Evolutionary conservation across 306 rosid genomes (phyloP).

Genomic region (cucumber (Cucumis sativus)): DNA sequence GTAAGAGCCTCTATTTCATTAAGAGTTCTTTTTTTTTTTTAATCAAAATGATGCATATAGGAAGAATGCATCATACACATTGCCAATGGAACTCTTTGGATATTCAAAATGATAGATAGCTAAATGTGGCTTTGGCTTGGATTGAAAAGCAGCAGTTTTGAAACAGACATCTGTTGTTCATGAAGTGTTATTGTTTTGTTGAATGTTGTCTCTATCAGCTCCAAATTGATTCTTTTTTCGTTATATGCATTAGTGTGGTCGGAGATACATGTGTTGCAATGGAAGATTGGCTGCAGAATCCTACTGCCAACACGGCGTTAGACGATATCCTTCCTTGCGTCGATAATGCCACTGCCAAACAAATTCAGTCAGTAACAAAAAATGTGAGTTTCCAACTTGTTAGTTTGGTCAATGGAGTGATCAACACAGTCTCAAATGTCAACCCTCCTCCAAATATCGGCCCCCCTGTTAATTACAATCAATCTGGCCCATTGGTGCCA

Average conservation of each 20-base stretch:
- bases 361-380: neutral
- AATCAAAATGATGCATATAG: neutral
- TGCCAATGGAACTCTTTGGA: neutral
- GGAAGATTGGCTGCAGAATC: slow-evolving; percentile 75
- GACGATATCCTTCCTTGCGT: slow-evolving; percentile 14
- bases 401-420: slow-evolving; percentile 8
- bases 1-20: slow-evolving; percentile 29
- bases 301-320: slow-evolving; percentile 25
- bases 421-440: slow-evolving; percentile 12
- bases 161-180: neutral
- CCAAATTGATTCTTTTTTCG: slow-evolving; percentile 2
- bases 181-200: neutral
- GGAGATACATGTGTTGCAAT: slow-evolving; percentile 73
- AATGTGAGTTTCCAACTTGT: slow-evolving; percentile 6
- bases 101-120: neutral
- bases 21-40: neutral
- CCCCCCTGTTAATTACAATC: slow-evolving; percentile 34
- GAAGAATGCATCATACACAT: neutral
- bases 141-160: neutral
- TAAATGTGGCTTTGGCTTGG: neutral
- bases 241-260: slow-evolving; percentile 29
- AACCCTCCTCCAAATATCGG: slow-evolving; percentile 8
- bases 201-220: neutral
- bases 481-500: slow-evolving; percentile 54
- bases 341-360: slow-evolving; percentile 9